Percentiles rank a stretch among this genome's conserved stretches.
These are phyloP conservation scores for Przewalskia tangutica DNA, from an alignment of 257 asterid species.

Conservation along the genomic window DNA sequence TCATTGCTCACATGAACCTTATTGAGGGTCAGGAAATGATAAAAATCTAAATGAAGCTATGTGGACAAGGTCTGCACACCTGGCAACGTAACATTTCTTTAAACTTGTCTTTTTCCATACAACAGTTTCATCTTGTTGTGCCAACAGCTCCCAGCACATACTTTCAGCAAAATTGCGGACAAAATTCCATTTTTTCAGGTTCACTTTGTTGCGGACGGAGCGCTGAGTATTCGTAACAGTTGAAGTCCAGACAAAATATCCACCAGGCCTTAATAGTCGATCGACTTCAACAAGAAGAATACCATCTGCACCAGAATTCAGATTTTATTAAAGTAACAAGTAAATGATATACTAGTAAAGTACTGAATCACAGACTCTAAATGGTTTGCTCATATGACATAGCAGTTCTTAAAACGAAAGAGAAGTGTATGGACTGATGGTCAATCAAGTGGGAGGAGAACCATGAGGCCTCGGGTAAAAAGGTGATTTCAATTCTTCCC, in stretches of 20 bases:
- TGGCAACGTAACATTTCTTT: conserved; percentile 57
- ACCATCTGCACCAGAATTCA: conserved; percentile 55
- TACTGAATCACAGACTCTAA: neutral
- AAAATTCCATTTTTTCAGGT: conserved; percentile 71
- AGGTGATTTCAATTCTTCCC: neutral
- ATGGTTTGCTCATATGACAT: neutral
- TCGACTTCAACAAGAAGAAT: conserved; percentile 72
- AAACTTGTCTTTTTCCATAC: conserved; percentile 90
- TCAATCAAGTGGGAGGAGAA: neutral
- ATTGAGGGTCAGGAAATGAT: neutral
- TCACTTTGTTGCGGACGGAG: conserved; percentile 59
- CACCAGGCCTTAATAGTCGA: conserved; percentile 93
- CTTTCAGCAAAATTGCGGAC: conserved; percentile 49
- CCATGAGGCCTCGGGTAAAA: neutral
- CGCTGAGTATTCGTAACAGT: conserved; percentile 70
- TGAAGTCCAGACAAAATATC: conserved; percentile 99
- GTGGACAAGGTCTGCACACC: conserved; percentile 28
- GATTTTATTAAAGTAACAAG: neutral
- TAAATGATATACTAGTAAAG: neutral
- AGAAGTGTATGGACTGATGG: neutral
- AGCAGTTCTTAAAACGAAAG: neutral
- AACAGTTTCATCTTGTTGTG: conserved; percentile 92
- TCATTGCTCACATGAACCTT: neutral
- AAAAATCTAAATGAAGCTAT: neutral
- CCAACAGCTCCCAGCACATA: conserved; percentile 88